These are phyloP conservation scores for Thielaviopsis populi DNA, from an alignment of 2,329 filamentous ascomycete species.

Conservation along the genomic window DNA sequence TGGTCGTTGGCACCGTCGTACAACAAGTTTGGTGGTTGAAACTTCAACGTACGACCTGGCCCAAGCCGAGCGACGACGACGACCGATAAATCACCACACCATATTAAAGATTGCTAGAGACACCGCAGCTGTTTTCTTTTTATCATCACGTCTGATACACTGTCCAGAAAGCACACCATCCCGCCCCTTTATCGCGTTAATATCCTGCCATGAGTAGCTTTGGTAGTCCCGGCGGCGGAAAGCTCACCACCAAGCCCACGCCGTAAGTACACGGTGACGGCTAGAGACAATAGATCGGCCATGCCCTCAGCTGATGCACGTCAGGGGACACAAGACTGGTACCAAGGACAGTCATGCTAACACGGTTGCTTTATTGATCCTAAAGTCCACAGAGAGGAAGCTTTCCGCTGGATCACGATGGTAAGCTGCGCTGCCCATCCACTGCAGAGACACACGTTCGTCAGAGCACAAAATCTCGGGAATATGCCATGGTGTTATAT, in stretches of 20 bases:
- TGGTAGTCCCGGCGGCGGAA: conserved; percentile 52
- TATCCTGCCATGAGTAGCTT: conserved; percentile 41
- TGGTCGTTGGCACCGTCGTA: conserved; percentile 4
- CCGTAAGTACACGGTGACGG: conserved; percentile 37
- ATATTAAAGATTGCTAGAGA: too few species aligned
- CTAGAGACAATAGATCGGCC: too few species aligned
- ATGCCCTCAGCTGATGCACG: too few species aligned
- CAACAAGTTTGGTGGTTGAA: background rate
- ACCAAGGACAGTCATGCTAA: background rate
- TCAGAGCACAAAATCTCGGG: background rate
- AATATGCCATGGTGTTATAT: background rate
- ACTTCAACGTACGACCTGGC: background rate
- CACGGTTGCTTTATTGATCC: background rate
- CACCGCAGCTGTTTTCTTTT: too few species aligned
- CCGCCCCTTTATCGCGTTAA: background rate
- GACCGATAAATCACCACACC: background rate
- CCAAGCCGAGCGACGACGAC: background rate
- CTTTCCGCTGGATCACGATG: conserved; percentile 93
- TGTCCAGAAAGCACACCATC: background rate
- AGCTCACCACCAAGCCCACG: conserved; percentile 49
- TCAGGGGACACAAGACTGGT: too few species aligned
- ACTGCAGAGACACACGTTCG: background rate
- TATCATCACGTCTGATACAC: too few species aligned
- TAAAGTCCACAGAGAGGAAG: conserved; percentile 73
- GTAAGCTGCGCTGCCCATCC: conserved; percentile 22